A percentile compares a stretch with the other conserved stretches of the same genome.
Evolutionary conservation across 164 flowering plant species (phyloP).

Genomic region (Chloranthus sessilifolius): DNA sequence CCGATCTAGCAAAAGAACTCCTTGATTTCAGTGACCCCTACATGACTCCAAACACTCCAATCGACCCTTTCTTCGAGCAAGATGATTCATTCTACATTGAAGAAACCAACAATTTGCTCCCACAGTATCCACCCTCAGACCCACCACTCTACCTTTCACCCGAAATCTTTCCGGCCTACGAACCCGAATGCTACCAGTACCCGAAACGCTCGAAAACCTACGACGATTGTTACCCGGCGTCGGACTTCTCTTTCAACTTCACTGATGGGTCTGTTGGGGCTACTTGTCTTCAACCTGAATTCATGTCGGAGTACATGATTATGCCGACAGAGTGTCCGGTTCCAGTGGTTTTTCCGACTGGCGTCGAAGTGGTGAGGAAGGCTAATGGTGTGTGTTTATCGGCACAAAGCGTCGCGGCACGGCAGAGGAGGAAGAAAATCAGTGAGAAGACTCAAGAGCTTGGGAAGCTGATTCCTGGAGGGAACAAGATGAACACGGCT

Average conservation of each 20-base stretch:
- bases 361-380: conserved; percentile 2
- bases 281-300: neutral
- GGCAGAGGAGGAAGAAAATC: conserved; percentile 83
- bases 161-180: conserved; percentile 2
- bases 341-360: neutral
- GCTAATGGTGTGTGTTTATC: conserved; percentile 24
- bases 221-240: neutral
- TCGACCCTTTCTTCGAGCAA: conserved; percentile 6
- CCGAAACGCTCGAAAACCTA: conserved; percentile 9
- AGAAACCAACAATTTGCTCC: neutral
- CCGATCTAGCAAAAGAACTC: conserved; percentile 1
- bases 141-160: neutral
- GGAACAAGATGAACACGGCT: conserved; percentile 76
- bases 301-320: neutral
- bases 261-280: neutral
- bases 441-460: conserved; percentile 86
- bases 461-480: conserved; percentile 80
- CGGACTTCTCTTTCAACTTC: neutral
- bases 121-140: conserved; percentile 1
- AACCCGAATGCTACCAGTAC: conserved; percentile 3
- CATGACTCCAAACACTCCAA: neutral
- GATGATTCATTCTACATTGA: conserved; percentile 6
- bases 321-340: neutral
- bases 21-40: conserved; percentile 5
- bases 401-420: conserved; percentile 74